Conservation (phyloP, 2,329 filamentous ascomycete genomes). For the Mycosphaerella arachidis region DNA sequence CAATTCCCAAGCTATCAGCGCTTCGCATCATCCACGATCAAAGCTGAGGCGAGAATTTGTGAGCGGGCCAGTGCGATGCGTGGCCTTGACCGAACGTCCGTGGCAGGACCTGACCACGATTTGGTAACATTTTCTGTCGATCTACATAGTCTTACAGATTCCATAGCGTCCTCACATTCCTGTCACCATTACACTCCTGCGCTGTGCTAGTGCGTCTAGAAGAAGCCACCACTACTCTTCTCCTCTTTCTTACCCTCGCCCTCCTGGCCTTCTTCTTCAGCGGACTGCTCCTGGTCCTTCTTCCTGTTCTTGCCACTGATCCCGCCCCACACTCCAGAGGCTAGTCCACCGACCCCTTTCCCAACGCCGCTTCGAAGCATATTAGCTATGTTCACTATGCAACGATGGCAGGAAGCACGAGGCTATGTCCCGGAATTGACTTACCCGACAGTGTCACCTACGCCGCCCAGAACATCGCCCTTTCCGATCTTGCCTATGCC, state of each 20-base stretch:
- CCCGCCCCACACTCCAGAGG: conserved; percentile 30
- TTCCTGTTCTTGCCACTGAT: conserved; percentile 28
- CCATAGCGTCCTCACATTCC: neutral
- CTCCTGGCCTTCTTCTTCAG: neutral
- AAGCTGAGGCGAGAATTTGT: too few species aligned
- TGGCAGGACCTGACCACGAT: too few species aligned
- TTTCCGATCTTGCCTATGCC: conserved; percentile 43
- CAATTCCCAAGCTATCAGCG: too few species aligned
- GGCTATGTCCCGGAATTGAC: conserved; percentile 11
- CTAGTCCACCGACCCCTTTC: conserved; percentile 28
- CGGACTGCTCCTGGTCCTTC: conserved; percentile 6
- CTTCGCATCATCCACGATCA: too few species aligned
- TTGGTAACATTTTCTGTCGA: neutral
- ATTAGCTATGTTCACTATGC: neutral
- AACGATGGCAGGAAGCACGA: neutral
- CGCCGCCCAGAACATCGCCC: conserved; percentile 41
- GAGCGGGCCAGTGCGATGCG: too few species aligned
- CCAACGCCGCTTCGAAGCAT: conserved; percentile 8
- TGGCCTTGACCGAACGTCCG: too few species aligned
- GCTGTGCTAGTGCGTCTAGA: neutral
- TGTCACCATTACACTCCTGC: too few species aligned
- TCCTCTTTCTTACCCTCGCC: neutral
- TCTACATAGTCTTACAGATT: neutral
- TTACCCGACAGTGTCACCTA: conserved; percentile 37
- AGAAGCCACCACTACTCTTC: neutral